Base-by-base conservation (phyloP, 176 grass and related monocot species). In the Thinopyrum elongatum region DNA sequence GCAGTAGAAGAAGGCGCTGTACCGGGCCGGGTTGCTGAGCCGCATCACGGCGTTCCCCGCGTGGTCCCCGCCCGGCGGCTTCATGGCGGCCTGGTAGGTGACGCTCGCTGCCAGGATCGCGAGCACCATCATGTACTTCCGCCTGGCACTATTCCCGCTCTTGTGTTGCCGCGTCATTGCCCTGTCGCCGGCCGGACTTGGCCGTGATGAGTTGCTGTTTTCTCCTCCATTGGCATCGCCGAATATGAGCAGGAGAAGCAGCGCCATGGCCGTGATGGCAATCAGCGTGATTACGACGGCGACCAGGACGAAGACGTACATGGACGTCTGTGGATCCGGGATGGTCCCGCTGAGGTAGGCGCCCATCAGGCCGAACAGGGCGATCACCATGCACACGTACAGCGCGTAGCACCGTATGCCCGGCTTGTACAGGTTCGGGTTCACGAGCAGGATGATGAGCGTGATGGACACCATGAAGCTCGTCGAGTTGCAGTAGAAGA, bases 401-500 rank as follows among this genome's bases (percentile, higher is more conserved):
- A 82, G 65, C 6, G 65, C 80, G 6, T 82, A 38, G 80, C 46
- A 57, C 31, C 31, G 64, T 14, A 82, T 71, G 46, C 44, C 65
- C 4, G 65, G 80, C 46, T 13, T n/a, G 46, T 81, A 81, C 5
- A 69, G 19, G 29, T 51, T 69, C 16, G 28, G 42, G 16, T 81
- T 82, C 30, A 82, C 65, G 0, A 89, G 87, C 3, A 89, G 42
- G 19, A 89, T 62, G 23, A 89, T 84, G 68, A 84, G 76, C 22
- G 68, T 74, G 1, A 89, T 23, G 11, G 87, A 89, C 3, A 65
- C 22, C 65, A 84, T 68, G 74, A 89, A 89, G 22, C 72, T 84
- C 15, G 62, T 59, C 17, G 87, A 76, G 17, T 89, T 89, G 36
- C 87, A 89, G 31, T 89, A 89, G 42, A 89, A 79, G 63, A 79